Evolutionary conservation across 208 protist species (phyloP).

Genomic region (Endotrypanum monterogeii): DNA sequence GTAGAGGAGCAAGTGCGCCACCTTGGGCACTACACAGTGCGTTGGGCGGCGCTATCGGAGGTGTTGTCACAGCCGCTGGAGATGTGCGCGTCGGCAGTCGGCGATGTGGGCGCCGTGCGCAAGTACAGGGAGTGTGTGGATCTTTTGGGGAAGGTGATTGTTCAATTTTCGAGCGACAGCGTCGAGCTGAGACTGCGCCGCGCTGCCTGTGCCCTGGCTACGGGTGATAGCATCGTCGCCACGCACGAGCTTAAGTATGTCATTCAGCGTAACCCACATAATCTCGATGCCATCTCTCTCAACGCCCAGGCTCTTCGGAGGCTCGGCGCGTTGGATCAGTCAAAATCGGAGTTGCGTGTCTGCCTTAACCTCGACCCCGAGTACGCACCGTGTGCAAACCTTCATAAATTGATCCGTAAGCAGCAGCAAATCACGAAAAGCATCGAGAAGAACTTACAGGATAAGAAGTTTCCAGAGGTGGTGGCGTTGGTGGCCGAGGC

Average conservation of each 20-base stretch:
- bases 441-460: conserved; percentile 38
- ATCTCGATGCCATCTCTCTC: conserved; percentile 71
- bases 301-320: conserved; percentile 72
- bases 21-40: conserved; percentile 41
- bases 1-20: conserved; percentile 34
- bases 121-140: conserved; percentile 52
- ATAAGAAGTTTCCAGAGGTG: conserved; percentile 56
- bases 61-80: conserved; percentile 35
- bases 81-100: not conserved
- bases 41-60: conserved; percentile 45
- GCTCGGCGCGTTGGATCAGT: conserved; percentile 76
- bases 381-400: conserved; percentile 63
- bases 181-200: conserved; percentile 79
- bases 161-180: conserved; percentile 69
- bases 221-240: conserved; percentile 53
- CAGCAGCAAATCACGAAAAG: conserved; percentile 51
- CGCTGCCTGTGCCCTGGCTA: conserved; percentile 76
- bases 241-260: conserved; percentile 78
- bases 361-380: conserved; percentile 90
- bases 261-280: conserved; percentile 62
- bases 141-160: conserved; percentile 63
- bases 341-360: conserved; percentile 60
- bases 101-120: conserved; percentile 11
- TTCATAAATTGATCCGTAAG: conserved; percentile 68
- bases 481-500: conserved; percentile 50